phyloP scores from a whole-genome alignment of 2,329 filamentous ascomycete species.

The Thelonectria discophora region DNA sequence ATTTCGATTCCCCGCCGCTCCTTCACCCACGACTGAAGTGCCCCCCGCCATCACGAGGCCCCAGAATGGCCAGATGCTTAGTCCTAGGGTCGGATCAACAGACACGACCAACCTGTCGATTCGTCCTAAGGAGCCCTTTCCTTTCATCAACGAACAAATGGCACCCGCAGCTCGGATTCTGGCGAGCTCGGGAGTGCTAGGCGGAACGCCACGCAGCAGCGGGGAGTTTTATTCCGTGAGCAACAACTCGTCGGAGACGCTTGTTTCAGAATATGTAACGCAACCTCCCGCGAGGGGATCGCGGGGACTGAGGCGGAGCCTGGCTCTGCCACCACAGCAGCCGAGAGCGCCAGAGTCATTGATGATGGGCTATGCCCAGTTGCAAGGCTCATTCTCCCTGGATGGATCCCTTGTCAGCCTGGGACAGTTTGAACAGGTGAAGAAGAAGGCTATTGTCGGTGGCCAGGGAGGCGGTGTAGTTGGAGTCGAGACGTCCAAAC shows the following conservation, averaged over 20 bases:
- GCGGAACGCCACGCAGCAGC: conserved; percentile 86
- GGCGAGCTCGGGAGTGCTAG: conserved; percentile 76
- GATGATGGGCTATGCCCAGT: conserved; percentile 98
- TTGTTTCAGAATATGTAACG: conserved; percentile 86
- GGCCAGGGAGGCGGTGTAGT: conserved; percentile 88
- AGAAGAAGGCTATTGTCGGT: conserved; percentile 89
- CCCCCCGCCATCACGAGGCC: conserved; percentile 41
- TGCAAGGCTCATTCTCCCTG: conserved; percentile 89
- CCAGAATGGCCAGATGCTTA: conserved; percentile 52
- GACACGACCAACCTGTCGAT: conserved; percentile 50
- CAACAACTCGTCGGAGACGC: conserved; percentile 92
- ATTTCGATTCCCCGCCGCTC: conserved; percentile 64
- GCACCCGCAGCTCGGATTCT: conserved; percentile 74
- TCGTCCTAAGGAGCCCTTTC: conserved; percentile 55
- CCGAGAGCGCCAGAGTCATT: conserved; percentile 75
- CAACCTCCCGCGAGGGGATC: conserved; percentile 51
- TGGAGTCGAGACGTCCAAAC: conserved; percentile 77
- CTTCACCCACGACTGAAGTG: conserved; percentile 51
- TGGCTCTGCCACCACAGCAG: conserved; percentile 54
- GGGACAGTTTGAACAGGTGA: conserved; percentile 92
- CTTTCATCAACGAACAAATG: conserved; percentile 64
- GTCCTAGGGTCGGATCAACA: conserved; percentile 48
- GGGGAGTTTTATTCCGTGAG: conserved; percentile 95
- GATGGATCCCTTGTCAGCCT: conserved; percentile 93
- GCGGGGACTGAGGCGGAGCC: conserved; percentile 57